Evolutionary conservation across 768 basidiomycete genomes (phyloP).

Genomic region (Pleurotus platypus): DNA sequence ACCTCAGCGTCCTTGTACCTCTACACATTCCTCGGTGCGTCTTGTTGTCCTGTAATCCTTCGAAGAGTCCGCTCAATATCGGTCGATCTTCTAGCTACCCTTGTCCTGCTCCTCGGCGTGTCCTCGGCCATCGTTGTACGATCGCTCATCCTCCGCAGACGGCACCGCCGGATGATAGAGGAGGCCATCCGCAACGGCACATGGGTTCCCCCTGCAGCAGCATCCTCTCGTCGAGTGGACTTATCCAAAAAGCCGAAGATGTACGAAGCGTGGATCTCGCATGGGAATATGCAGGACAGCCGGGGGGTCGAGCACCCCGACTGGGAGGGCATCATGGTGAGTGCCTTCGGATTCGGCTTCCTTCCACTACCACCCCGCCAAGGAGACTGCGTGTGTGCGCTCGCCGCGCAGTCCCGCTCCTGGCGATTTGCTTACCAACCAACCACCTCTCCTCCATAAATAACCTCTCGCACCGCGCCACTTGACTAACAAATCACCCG

Average conservation of each 20-base stretch:
- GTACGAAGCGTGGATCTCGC: constrained; percentile 40
- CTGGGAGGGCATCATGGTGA: constrained; percentile 26
- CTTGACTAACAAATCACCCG: constrained; percentile 13
- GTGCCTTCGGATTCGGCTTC: neutral
- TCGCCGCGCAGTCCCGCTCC: no score
- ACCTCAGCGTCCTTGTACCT: constrained; percentile 4
- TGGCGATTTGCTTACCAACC: neutral
- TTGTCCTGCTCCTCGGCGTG: constrained; percentile 64
- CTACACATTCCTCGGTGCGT: constrained; percentile 3
- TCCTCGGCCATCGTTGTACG: constrained; percentile 65
- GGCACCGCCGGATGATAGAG: constrained; percentile 54
- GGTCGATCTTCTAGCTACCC: constrained; percentile 51
- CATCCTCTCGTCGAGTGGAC: constrained; percentile 29
- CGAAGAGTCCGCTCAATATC: neutral
- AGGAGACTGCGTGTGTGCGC: no score
- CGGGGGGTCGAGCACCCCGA: constrained; percentile 7
- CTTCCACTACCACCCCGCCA: neutral
- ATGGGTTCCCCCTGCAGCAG: constrained; percentile 38
- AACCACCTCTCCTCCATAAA: neutral
- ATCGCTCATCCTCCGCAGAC: constrained; percentile 59
- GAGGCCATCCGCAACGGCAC: constrained; percentile 66
- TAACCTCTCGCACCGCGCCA: neutral
- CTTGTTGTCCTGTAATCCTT: neutral
- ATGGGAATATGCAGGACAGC: constrained; percentile 6
- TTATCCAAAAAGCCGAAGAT: constrained; percentile 43